phyloP scores from a whole-genome alignment of 139 green algal species.

The Chlorella ohadii region DNA sequence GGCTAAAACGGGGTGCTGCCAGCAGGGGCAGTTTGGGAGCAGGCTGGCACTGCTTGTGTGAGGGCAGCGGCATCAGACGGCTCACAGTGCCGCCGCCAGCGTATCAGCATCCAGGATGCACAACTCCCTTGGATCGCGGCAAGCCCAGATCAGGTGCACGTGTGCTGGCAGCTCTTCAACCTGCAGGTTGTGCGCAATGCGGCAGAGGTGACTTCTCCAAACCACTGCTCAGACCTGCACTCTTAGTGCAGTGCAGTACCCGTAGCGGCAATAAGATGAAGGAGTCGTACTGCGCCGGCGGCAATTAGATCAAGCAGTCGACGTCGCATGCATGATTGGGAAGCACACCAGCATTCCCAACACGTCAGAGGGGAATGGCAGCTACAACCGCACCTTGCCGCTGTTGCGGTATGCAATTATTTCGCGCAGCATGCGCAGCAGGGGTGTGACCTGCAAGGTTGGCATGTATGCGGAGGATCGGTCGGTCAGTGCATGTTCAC shows the following conservation, averaged over 20 bases:
- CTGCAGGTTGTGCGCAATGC: too few relatives aligned
- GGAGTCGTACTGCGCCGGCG: too few relatives aligned
- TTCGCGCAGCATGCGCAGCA: constrained; percentile 28
- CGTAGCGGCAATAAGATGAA: too few relatives aligned
- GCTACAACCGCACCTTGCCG: not conserved
- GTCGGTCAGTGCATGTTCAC: too few relatives aligned
- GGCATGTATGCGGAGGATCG: not conserved
- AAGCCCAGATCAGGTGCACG: constrained; percentile 32
- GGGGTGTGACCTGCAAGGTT: constrained; percentile 7
- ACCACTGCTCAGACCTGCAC: too few relatives aligned
- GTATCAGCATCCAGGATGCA: constrained; percentile 30
- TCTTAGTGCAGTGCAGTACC: too few relatives aligned
- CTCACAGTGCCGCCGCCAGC: not conserved
- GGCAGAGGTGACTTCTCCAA: too few relatives aligned
- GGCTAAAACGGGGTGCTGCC: too few relatives aligned
- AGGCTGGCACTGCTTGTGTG: too few relatives aligned
- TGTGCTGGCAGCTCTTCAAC: not conserved
- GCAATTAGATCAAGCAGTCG: too few relatives aligned
- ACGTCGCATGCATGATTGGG: not conserved
- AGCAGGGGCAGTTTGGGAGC: too few relatives aligned
- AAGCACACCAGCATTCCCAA: not conserved
- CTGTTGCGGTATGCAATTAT: not conserved
- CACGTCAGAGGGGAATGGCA: not conserved
- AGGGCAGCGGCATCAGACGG: too few relatives aligned
- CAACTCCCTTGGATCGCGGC: constrained; percentile 34